Percentiles rank a stretch among this genome's conserved stretches.
These are phyloP conservation scores for Aspergillus alliaceus DNA, from an alignment of 2,329 filamentous ascomycete genomes.

Conservation along the genomic window DNA sequence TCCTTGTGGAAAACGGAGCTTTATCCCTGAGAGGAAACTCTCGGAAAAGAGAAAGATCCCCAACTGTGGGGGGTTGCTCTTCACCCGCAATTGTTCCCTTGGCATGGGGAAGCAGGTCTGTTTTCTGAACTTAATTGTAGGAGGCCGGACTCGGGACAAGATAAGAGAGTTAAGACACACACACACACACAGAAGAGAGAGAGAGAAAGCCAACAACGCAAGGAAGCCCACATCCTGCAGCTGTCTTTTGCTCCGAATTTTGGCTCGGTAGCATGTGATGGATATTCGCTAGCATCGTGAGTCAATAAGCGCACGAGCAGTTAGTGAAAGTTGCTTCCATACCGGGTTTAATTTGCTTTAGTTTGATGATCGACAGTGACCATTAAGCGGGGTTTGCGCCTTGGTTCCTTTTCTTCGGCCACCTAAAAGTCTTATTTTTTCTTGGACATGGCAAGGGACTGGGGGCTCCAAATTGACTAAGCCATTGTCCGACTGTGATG, in stretches of 20 bases:
- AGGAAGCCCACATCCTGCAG: neutral
- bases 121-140: neutral
- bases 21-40: neutral
- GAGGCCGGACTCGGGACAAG: neutral
- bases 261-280: conserved; percentile 23
- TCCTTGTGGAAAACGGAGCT: neutral
- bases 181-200: too few relatives aligned
- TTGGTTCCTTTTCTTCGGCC: conserved; percentile 10
- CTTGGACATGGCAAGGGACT: neutral
- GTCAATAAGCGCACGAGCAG: neutral
- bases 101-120: neutral
- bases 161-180: too few relatives aligned
- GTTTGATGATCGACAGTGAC: conserved; percentile 12
- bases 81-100: neutral
- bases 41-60: neutral
- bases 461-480: neutral
- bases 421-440: conserved; percentile 14
- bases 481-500: neutral
- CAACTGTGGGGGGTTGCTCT: neutral
- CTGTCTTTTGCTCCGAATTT: neutral
- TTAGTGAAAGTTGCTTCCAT: neutral
- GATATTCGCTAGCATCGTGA: neutral
- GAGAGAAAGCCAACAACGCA: too few relatives aligned
- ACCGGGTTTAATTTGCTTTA: conserved; percentile 7
- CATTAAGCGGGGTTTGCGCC: conserved; percentile 12